Evolutionary conservation across 1,284 basidiomycete genomes (phyloP), one percentile per base, ranked within the genome.

Genomic region (Ustilago crameri): DNA sequence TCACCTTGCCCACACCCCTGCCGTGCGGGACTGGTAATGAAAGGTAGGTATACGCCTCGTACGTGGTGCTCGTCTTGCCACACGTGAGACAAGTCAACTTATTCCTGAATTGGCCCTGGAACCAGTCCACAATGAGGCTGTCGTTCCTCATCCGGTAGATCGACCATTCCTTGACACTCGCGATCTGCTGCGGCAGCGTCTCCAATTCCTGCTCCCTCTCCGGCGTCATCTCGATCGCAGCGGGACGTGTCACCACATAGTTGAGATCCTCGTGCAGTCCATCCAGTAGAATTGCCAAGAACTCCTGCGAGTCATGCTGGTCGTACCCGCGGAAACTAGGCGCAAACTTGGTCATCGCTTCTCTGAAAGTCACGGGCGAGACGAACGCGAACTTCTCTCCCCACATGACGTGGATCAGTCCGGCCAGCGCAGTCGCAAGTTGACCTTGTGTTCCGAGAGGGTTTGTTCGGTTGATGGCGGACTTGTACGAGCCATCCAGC

Each of bases 21-120:
- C 86, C 86, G 15, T 87, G 53, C 10, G 80, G 78, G 14, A 83
- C 76, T 0, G 82, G 82, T 26, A 83, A 54, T 5, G 79, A 82
- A 18, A 83, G 74, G 34, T 82, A 80, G 24, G 80, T 76, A 51
- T 80, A 83, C 17, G 81, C 89, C 81, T 98, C 97, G 81, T 96
- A 98, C 9, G 95, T 98, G 5, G 94, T 98, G 26, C 93, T 96
- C 3, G 95, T 98, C 93, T 76, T 79, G 12, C 81, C 78, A 46
- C 82, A 83, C 15, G 76, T 77, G 1, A 80, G 43, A 43, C 82
- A 83, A 2, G 76, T 80, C 35, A 83, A 54, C 70, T 80, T 79
- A 59, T 83, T 83, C 12, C 82, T 55, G 44, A 83, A 80, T 50
- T 82, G 81, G 2, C 82, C 82, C 45, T 76, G 70, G 48, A 82